Evolutionary conservation across 306 rosid species (phyloP).

Genomic region (Albizia julibrissin): DNA sequence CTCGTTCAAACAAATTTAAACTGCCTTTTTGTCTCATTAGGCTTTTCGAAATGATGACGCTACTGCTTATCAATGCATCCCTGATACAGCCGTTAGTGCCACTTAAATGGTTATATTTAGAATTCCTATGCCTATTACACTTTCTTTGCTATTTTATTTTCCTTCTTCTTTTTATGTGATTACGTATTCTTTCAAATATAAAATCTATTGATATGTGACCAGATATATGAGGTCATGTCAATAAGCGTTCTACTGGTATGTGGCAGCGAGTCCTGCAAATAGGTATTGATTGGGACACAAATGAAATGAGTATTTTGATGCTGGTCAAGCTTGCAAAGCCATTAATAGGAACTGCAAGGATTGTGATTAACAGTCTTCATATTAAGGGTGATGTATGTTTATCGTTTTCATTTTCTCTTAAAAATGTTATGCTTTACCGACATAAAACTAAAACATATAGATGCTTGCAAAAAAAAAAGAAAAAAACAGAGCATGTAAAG

Average conservation of each 20-base stretch:
- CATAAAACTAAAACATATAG: neutral
- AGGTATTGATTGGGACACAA: constrained; percentile 84
- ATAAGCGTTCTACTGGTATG: constrained; percentile 23
- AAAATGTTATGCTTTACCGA: neutral
- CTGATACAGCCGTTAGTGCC: neutral
- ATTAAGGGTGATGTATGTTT: constrained; percentile 81
- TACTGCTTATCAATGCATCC: neutral
- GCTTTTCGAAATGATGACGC: neutral
- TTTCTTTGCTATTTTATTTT: neutral
- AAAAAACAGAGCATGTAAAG: too few species aligned
- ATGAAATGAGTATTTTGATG: constrained; percentile 76
- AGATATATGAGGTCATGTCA: constrained; percentile 4
- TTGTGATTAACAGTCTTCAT: constrained; percentile 78
- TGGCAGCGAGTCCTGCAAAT: constrained; percentile 67
- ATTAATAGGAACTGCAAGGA: constrained; percentile 72
- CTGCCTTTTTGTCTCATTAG: neutral
- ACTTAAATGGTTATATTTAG: neutral
- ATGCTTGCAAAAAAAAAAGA: too few species aligned
- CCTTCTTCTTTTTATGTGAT: neutral
- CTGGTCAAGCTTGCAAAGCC: constrained; percentile 75
- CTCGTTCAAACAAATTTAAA: constrained; percentile 4
- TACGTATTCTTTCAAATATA: constrained; percentile 8
- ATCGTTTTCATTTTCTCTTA: constrained; percentile 3
- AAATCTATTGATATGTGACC: neutral
- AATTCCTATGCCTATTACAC: constrained; percentile 1